phyloP scores from a whole-genome alignment of 768 basidiomycete genomes.

The Tephrocybe sp. region DNA sequence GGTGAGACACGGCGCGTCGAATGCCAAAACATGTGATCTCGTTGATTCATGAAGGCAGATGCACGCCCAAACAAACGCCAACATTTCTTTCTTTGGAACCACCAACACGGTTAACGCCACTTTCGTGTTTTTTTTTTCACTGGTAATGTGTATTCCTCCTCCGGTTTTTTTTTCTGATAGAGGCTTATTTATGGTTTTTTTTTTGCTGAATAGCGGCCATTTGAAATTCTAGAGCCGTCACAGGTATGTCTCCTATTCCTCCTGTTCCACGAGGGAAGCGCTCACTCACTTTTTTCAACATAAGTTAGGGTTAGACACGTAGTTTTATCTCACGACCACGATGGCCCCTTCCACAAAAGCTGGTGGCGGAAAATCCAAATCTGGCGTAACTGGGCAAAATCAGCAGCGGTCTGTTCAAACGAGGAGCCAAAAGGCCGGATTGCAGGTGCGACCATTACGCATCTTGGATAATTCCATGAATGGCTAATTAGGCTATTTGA shows the following conservation, averaged over 20 bases:
- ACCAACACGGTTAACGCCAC: slow-evolving; percentile 35
- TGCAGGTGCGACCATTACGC: slow-evolving; percentile 60
- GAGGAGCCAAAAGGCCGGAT: slow-evolving; percentile 80
- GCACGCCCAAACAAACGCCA: slow-evolving; percentile 34
- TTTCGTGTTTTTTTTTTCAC: slow-evolving; percentile 27
- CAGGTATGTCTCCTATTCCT: slow-evolving; percentile 20
- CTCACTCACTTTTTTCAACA: not conserved
- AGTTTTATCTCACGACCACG: slow-evolving; percentile 1
- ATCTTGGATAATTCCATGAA: not conserved
- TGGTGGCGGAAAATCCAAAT: slow-evolving; percentile 67
- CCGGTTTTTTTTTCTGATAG: not conserved
- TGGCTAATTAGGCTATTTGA: not conserved
- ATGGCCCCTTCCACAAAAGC: slow-evolving; percentile 54
- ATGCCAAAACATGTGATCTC: slow-evolving; percentile 24
- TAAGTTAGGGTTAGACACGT: not conserved
- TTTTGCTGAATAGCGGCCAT: not conserved
- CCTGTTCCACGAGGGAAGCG: not conserved
- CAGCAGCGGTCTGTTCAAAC: slow-evolving; percentile 53
- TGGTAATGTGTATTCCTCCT: no score
- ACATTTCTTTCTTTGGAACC: slow-evolving; percentile 44
- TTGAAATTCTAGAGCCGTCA: slow-evolving; percentile 3
- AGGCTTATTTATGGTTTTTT: no score
- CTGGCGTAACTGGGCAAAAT: slow-evolving; percentile 36
- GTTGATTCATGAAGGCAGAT: slow-evolving; percentile 22
- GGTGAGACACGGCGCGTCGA: slow-evolving; percentile 12